A percentile compares a stretch with the other conserved stretches of the same genome.
These are phyloP conservation scores for Pseudogymnoascus sp. DNA, from an alignment of 2,329 filamentous ascomycete genomes.

Conservation along the genomic window DNA sequence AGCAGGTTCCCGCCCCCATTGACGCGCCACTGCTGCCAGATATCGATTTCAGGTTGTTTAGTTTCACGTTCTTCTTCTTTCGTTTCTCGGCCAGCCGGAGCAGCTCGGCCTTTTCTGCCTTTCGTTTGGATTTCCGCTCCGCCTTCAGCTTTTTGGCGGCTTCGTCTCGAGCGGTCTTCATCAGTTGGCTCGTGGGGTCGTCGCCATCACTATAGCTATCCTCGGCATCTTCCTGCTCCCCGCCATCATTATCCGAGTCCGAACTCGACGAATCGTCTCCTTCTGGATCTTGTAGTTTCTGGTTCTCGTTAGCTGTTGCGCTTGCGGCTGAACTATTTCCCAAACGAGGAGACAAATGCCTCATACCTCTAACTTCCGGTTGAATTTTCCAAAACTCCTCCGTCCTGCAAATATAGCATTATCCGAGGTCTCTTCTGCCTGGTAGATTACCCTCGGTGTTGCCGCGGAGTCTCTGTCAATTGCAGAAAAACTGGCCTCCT, in stretches of 20 bases:
- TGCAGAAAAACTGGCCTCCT: constrained; percentile 52
- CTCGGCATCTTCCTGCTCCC: constrained; percentile 25
- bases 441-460: constrained; percentile 13
- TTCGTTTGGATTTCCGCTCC: constrained; percentile 40
- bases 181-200: constrained; percentile 35
- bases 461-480: constrained; percentile 34
- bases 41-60: constrained; percentile 56
- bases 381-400: constrained; percentile 45
- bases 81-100: constrained; percentile 50
- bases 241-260: constrained; percentile 29
- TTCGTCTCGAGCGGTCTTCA: constrained; percentile 38
- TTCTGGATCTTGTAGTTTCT: constrained; percentile 34
- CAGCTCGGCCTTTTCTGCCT: constrained; percentile 40
- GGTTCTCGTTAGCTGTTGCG: constrained; percentile 14
- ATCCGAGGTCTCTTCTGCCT: constrained; percentile 29
- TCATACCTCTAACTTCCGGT: constrained; percentile 31
- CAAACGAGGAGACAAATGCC: neutral
- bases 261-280: constrained; percentile 31
- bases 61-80: constrained; percentile 58
- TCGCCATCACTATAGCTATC: constrained; percentile 33
- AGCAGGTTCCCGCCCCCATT: constrained; percentile 40
- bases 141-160: constrained; percentile 36
- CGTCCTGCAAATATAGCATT: constrained; percentile 32
- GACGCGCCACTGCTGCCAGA: constrained; percentile 39
- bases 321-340: constrained; percentile 22